Conservation (phyloP, 2,329 filamentous ascomycete species). For the Neopestalotiopsis rosae region DNA sequence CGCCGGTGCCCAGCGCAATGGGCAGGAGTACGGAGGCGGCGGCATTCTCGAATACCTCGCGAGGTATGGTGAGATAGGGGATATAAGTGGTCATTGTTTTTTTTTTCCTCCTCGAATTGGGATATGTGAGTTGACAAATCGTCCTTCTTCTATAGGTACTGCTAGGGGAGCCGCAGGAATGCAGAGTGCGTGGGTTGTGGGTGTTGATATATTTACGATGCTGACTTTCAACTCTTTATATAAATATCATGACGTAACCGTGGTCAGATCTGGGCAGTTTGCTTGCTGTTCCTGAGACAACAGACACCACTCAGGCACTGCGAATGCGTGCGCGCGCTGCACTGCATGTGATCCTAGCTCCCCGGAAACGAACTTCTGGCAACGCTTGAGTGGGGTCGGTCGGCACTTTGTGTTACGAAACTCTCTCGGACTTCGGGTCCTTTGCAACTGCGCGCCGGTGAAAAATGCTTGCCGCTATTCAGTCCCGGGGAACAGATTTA, state of each 20-base stretch:
- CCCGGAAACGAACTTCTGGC: not conserved
- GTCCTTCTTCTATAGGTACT: not conserved
- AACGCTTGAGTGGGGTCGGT: not conserved
- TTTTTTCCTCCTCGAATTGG: not conserved
- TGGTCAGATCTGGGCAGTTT: not conserved
- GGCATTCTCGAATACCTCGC: conserved; percentile 72
- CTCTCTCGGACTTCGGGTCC: conserved; percentile 12
- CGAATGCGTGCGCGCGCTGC: not conserved
- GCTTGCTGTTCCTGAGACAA: conserved; percentile 4
- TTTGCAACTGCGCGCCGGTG: conserved; percentile 5
- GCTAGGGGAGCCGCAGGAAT: not conserved
- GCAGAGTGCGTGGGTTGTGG: not conserved
- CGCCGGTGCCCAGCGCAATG: conserved; percentile 72
- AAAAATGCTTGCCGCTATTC: not conserved
- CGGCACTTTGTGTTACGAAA: not conserved
- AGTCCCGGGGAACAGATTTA: not conserved
- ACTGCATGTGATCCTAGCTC: conserved; percentile 4
- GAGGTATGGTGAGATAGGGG: conserved; percentile 74
- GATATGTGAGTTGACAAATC: not conserved
- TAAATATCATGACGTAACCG: conserved; percentile 9
- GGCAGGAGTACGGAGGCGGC: conserved; percentile 79
- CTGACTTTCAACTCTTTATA: not conserved
- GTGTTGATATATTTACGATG: not conserved
- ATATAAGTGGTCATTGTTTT: conserved; percentile 74
- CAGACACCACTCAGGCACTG: not conserved